Percentiles rank a stretch among this genome's conserved stretches.
Conservation (phyloP, 2,329 filamentous ascomycete species). For the Fusarium buxicola region DNA sequence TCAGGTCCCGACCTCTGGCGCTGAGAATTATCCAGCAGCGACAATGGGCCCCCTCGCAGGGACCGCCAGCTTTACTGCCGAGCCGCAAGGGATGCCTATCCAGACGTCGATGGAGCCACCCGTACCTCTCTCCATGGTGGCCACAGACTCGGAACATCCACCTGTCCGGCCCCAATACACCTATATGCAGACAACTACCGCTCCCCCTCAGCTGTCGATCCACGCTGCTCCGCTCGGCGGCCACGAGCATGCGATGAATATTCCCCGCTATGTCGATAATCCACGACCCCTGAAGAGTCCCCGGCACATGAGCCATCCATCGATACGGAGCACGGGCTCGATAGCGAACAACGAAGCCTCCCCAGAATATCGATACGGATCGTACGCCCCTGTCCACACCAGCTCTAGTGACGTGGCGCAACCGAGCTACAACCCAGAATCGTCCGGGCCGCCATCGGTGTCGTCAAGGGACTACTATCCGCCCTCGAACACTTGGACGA, state of each 20-base stretch:
- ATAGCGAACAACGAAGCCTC: slow-evolving; percentile 61
- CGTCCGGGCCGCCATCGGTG: slow-evolving; percentile 44
- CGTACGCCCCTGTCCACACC: slow-evolving; percentile 50
- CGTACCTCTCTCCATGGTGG: slow-evolving; percentile 62
- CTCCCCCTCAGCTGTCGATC: slow-evolving; percentile 63
- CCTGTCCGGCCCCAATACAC: slow-evolving; percentile 66
- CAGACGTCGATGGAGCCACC: slow-evolving; percentile 65
- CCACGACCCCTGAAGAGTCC: slow-evolving; percentile 68
- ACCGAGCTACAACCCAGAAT: slow-evolving; percentile 48
- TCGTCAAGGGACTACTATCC: slow-evolving; percentile 65
- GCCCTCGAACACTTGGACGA: slow-evolving; percentile 63
- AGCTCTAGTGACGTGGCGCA: slow-evolving; percentile 50
- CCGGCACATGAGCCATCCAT: slow-evolving; percentile 65
- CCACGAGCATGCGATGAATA: slow-evolving; percentile 60
- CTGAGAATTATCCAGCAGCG: slow-evolving; percentile 62
- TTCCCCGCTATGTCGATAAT: slow-evolving; percentile 69
- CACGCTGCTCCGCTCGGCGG: slow-evolving; percentile 49
- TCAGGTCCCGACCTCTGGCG: slow-evolving; percentile 61
- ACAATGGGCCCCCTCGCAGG: slow-evolving; percentile 64
- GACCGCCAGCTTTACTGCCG: slow-evolving; percentile 59
- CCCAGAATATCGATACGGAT: slow-evolving; percentile 68
- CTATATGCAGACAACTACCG: slow-evolving; percentile 63
- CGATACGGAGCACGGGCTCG: slow-evolving; percentile 63
- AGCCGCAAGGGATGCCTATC: slow-evolving; percentile 65
- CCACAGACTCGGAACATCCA: slow-evolving; percentile 60